These are phyloP conservation scores for Cucurbitaria berberidis DNA, from an alignment of 2,329 filamentous ascomycete species.

Conservation along the genomic window DNA sequence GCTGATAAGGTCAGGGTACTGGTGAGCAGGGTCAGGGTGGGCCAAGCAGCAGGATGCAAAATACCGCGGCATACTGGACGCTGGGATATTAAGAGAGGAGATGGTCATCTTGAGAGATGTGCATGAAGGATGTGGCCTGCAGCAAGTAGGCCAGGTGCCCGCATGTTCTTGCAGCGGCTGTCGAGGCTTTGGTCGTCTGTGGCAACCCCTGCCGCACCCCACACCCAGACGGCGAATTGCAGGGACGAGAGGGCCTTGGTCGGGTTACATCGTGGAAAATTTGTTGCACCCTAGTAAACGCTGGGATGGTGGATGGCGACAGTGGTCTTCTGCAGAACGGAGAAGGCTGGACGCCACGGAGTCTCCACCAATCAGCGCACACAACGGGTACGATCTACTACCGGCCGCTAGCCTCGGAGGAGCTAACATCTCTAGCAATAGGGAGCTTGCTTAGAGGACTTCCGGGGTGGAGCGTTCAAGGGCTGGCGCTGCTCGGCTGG, in stretches of 20 bases:
- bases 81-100: constrained; percentile 42
- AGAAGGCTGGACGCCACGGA: constrained; percentile 42
- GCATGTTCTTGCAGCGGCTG: constrained; percentile 43
- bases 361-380: constrained; percentile 34
- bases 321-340: constrained; percentile 42
- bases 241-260: constrained; percentile 35
- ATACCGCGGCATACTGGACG: constrained; percentile 41
- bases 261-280: constrained; percentile 47
- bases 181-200: constrained; percentile 43
- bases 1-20: constrained; percentile 47
- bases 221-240: constrained; percentile 45
- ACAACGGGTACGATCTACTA: constrained; percentile 36
- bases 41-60: constrained; percentile 44
- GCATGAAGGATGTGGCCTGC: constrained; percentile 38
- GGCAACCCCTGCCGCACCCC: constrained; percentile 44
- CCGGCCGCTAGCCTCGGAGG: constrained; percentile 44
- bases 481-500: constrained; percentile 33
- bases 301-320: constrained; percentile 35
- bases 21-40: constrained; percentile 31
- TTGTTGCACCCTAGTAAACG: constrained; percentile 29
- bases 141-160: constrained; percentile 41
- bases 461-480: constrained; percentile 25
- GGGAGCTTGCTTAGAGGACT: constrained; percentile 23
- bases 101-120: constrained; percentile 38
- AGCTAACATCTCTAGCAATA: constrained; percentile 37